A percentile compares a stretch with the other conserved stretches of the same genome.
Evolutionary conservation across 352 stramenopile species (phyloP).

Genomic region (Globisporangium middletonii): DNA sequence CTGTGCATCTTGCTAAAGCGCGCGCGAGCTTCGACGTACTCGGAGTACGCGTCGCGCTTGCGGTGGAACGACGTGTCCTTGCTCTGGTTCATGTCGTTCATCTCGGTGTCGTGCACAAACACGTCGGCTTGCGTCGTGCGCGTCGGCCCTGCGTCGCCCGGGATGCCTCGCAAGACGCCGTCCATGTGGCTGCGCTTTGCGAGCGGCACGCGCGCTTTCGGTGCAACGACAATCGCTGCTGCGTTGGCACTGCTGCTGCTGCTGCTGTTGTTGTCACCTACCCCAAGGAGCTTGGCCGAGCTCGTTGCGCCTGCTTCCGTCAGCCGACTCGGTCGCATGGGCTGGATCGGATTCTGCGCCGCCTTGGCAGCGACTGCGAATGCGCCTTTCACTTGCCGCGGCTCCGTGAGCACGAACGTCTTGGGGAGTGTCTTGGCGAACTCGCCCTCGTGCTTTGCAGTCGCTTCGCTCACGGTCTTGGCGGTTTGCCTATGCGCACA

Average conservation of each 20-base stretch:
- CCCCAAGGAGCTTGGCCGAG: constrained; percentile 20
- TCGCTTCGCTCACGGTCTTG: constrained; percentile 26
- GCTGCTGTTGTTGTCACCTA: not conserved
- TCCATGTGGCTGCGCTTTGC: constrained; percentile 81
- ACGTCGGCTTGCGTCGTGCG: constrained; percentile 41
- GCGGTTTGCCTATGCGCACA: constrained; percentile 39
- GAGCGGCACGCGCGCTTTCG: constrained; percentile 35
- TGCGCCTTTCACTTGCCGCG: constrained; percentile 25
- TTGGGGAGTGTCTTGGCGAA: constrained; percentile 48
- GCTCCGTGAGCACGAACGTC: constrained; percentile 65
- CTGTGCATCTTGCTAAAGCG: constrained; percentile 89
- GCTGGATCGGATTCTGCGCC: constrained; percentile 46
- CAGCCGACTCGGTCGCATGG: constrained; percentile 34
- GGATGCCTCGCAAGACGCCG: constrained; percentile 56
- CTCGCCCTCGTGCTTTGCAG: constrained; percentile 34
- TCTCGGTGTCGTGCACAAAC: constrained; percentile 65
- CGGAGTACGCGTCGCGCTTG: constrained; percentile 83
- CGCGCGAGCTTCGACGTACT: constrained; percentile 83
- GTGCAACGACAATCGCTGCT: constrained; percentile 12
- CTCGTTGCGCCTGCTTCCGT: constrained; percentile 16
- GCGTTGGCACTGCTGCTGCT: constrained; percentile 5
- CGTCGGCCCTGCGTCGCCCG: constrained; percentile 20
- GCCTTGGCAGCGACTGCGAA: constrained; percentile 46
- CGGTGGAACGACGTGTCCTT: constrained; percentile 72
- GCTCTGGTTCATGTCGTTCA: constrained; percentile 69